These are phyloP conservation scores for Aspergillus bombycis DNA, from an alignment of 2,329 filamentous ascomycete genomes.

Conservation along the genomic window DNA sequence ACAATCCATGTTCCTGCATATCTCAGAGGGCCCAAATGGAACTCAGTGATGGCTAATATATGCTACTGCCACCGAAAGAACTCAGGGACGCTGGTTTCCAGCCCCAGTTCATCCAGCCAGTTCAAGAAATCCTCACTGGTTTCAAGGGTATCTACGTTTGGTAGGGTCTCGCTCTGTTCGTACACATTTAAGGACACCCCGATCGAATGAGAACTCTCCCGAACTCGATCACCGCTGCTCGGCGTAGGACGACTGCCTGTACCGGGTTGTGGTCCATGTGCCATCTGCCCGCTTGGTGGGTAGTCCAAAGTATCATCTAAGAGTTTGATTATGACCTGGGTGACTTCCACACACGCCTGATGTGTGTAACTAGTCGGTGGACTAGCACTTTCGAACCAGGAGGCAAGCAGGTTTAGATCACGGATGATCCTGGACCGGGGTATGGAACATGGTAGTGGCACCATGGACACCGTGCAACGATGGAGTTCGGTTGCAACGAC, in stretches of 20 bases:
- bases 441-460: conserved; percentile 19
- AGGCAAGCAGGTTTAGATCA: conserved; percentile 24
- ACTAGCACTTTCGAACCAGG: conserved; percentile 23
- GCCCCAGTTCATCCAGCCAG: conserved; percentile 10
- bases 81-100: background rate
- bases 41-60: background rate
- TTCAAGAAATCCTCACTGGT: conserved; percentile 8
- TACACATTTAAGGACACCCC: background rate
- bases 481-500: conserved; percentile 27
- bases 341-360: conserved; percentile 21
- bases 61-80: background rate
- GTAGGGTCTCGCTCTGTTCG: background rate
- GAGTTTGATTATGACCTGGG: conserved; percentile 23
- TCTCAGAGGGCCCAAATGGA: too few relatives aligned
- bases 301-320: conserved; percentile 27
- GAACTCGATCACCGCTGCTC: background rate
- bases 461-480: conserved; percentile 22
- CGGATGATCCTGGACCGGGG: conserved; percentile 29
- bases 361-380: conserved; percentile 11
- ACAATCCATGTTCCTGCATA: too few relatives aligned
- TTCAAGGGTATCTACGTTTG: conserved; percentile 3
- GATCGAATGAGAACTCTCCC: background rate
- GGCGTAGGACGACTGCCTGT: background rate
- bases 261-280: conserved; percentile 22
- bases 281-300: background rate